Percentiles rank a stretch among this genome's conserved stretches.
phyloP scores from a whole-genome alignment of 1,284 basidiomycete species.

The Pseudozyma tsukubaensis region DNA sequence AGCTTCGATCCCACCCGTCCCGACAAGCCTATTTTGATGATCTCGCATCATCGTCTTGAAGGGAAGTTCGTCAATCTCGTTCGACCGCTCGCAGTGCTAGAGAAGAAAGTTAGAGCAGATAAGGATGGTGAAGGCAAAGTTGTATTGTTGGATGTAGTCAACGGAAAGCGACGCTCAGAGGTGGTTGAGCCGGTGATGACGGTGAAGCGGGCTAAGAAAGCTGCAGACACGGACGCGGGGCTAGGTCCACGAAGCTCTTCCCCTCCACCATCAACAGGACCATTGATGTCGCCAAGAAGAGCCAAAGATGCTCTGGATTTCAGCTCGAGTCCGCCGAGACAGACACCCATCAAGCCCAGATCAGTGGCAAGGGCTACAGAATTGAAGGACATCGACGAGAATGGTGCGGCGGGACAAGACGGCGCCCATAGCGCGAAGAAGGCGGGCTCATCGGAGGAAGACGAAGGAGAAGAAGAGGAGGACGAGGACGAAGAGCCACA shows the following conservation, averaged over 20 bases:
- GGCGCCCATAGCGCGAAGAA: neutral
- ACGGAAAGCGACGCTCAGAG: neutral
- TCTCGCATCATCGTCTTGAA: slow-evolving; percentile 89
- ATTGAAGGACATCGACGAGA: slow-evolving; percentile 25
- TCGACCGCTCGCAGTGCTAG: slow-evolving; percentile 57
- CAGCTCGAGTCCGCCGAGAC: slow-evolving; percentile 39
- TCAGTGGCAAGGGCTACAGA: neutral
- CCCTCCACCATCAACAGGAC: no score
- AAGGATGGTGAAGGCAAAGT: neutral
- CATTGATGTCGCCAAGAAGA: slow-evolving; percentile 9
- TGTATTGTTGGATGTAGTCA: slow-evolving; percentile 16
- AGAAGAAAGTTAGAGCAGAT: slow-evolving; percentile 44
- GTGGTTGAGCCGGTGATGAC: slow-evolving; percentile 8
- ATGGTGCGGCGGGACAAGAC: neutral
- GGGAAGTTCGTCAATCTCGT: slow-evolving; percentile 80
- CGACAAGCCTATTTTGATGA: slow-evolving; percentile 81
- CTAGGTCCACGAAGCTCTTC: slow-evolving; percentile 5
- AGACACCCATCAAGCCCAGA: slow-evolving; percentile 9
- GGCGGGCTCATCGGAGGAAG: slow-evolving; percentile 5
- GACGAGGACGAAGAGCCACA: slow-evolving; percentile 22
- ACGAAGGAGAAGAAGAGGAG: slow-evolving; percentile 21
- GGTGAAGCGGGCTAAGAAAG: slow-evolving; percentile 7
- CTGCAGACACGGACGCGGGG: neutral
- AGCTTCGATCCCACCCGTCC: slow-evolving; percentile 52
- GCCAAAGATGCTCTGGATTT: slow-evolving; percentile 39